phyloP scores from a whole-genome alignment of 257 asterid genomes.

The Echium plantagineum region DNA sequence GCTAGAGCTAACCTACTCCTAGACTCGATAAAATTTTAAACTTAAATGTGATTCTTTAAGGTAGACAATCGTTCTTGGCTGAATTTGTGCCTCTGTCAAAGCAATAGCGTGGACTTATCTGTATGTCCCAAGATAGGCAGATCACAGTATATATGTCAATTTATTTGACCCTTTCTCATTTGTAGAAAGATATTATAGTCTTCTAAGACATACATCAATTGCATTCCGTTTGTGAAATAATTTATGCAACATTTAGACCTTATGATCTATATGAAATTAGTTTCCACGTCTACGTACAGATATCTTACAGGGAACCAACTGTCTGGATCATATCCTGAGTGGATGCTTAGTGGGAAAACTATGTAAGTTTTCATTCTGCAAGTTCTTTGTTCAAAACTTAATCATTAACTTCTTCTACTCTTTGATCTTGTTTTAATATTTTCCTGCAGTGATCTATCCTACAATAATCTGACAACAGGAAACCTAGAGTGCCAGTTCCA shows the following conservation, averaged over 20 bases:
- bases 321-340: conserved; percentile 33
- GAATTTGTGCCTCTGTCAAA: neutral
- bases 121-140: neutral
- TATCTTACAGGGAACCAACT: conserved; percentile 53
- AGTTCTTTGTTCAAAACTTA: neutral
- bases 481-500: neutral
- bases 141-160: neutral
- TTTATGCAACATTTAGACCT: neutral
- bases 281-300: conserved; percentile 21
- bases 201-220: too few relatives aligned
- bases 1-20: neutral
- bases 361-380: conserved; percentile 20
- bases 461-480: conserved; percentile 6
- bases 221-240: neutral
- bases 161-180: too few relatives aligned
- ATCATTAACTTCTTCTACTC: neutral
- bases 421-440: conserved; percentile 1
- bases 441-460: conserved; percentile 11
- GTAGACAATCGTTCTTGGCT: neutral
- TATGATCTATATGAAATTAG: neutral
- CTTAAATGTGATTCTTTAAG: neutral
- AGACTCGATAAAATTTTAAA: neutral
- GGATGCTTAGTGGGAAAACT: conserved; percentile 36
- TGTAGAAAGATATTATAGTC: too few relatives aligned
- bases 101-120: too few relatives aligned